Base-by-base conservation (phyloP, 805 yeast species). In the Kodamaea leandrae region DNA sequence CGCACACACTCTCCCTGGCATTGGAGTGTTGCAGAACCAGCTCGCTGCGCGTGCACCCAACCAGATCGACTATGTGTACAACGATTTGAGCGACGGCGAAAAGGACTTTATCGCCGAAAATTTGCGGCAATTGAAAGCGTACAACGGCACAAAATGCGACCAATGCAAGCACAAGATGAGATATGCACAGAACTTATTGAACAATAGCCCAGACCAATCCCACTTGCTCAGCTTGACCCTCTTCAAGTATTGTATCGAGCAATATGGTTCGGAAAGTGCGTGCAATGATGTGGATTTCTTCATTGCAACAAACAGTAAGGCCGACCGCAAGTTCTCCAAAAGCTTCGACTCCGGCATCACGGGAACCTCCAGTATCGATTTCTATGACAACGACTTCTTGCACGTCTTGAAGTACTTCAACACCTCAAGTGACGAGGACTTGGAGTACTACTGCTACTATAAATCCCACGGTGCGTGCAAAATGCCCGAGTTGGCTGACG, bases 391-490 rank as follows among this genome's bases (percentile, higher is more conserved):
- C 42, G 73, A 67, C 39, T 68, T 65, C 47, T 48, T 64, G 36
- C 65, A 65, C 35, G 54, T 67, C 58, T 45, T 68, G 46, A 55
- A 55, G 41, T 43, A 57, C 41, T 63, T 68, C 56, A 66, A 68
- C 43, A 46, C 54, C 25, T 62, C 71, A 1, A 64, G 66, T 29
- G 64, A 65, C 12, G 53, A 60, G 16, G 68, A 66, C 37, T 53
- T 67, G 33, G 60, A 61, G 32, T 79, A 79, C 51, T 78, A 79
- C 60, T 83, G 90, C 57, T 72, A 77, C 58, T 67, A 59, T 43
- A 64, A 66, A 35, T 68, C 71, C 12, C 21, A 42, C 12, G 44
- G 44, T 37, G 55, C 54, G 13, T 83, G 89, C 58, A 54, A 65
- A 3, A 60, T 74, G 25, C 88, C 87, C 4, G 57, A 56, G 13